Conservation (phyloP, 2,329 filamentous ascomycete species). For the Trichophaea hybrida region DNA sequence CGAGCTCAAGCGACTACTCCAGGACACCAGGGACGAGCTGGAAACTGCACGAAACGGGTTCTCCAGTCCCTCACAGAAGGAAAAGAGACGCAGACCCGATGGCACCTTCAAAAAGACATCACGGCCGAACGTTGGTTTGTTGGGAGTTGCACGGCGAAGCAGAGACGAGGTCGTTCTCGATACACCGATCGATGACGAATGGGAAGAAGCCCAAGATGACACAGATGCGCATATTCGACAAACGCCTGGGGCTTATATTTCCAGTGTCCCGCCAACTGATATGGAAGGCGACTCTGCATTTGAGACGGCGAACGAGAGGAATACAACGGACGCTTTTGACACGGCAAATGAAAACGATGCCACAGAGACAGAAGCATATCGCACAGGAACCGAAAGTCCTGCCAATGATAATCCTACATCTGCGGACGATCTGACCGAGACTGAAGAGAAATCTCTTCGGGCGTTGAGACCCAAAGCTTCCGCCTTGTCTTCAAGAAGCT, state of each 20-base stretch:
- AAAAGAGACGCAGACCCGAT: conserved; percentile 48
- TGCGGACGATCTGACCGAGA: conserved; percentile 68
- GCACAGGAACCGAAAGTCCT: conserved; percentile 69
- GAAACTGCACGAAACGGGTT: conserved; percentile 45
- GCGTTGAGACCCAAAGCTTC: conserved; percentile 27
- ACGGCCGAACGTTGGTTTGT: conserved; percentile 44
- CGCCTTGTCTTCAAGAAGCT: conserved; percentile 30
- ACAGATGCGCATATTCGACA: neutral
- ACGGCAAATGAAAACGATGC: conserved; percentile 47
- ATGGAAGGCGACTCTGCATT: conserved; percentile 55
- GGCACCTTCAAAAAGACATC: conserved; percentile 65
- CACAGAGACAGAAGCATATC: conserved; percentile 89
- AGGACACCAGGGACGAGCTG: conserved; percentile 86
- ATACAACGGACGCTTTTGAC: conserved; percentile 44
- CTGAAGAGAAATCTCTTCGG: conserved; percentile 42
- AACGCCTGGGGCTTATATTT: conserved; percentile 20
- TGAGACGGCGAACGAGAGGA: conserved; percentile 45
- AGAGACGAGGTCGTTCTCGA: conserved; percentile 67
- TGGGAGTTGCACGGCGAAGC: conserved; percentile 60
- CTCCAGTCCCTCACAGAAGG: conserved; percentile 42
- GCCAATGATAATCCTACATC: conserved; percentile 53
- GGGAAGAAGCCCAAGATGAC: conserved; percentile 42
- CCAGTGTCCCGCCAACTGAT: conserved; percentile 11
- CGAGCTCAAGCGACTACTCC: conserved; percentile 84
- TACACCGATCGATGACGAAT: conserved; percentile 79